These are phyloP conservation scores for Globisporangium viniferum DNA, from an alignment of 352 stramenopile genomes.

Conservation along the genomic window DNA sequence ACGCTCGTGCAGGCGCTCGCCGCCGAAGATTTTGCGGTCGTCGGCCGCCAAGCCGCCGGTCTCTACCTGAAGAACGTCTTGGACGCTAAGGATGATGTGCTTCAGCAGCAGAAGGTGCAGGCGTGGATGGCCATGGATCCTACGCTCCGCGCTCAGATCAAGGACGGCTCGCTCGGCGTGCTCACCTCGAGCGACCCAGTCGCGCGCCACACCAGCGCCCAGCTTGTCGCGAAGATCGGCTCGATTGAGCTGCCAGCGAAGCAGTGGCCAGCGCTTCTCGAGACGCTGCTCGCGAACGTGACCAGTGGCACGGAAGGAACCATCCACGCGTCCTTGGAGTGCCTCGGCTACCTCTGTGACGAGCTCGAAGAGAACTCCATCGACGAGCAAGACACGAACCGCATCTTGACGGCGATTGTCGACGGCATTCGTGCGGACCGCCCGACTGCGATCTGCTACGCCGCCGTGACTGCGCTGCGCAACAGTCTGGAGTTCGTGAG, in stretches of 20 bases:
- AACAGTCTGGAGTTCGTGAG: constrained; percentile 95
- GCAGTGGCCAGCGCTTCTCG: constrained; percentile 93
- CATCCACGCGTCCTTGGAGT: constrained; percentile 90
- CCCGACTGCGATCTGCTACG: constrained; percentile 86
- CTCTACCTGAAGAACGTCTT: constrained; percentile 87
- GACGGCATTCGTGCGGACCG: constrained; percentile 92
- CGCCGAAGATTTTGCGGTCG: constrained; percentile 71
- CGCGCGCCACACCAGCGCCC: constrained; percentile 83
- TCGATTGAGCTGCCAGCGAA: constrained; percentile 92
- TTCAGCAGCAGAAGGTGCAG: constrained; percentile 79
- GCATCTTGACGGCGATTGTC: constrained; percentile 97
- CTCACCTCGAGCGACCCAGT: constrained; percentile 59
- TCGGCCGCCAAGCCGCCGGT: constrained; percentile 74
- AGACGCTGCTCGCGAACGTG: constrained; percentile 92
- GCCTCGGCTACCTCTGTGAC: constrained; percentile 82
- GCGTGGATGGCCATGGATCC: constrained; percentile 78
- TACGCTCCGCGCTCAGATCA: constrained; percentile 69
- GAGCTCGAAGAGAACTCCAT: constrained; percentile 72
- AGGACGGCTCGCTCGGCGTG: constrained; percentile 64
- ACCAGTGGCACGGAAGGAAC: constrained; percentile 77
- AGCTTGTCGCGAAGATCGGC: constrained; percentile 93
- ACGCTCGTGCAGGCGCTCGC: constrained; percentile 78
- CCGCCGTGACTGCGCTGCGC: constrained; percentile 89
- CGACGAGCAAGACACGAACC: constrained; percentile 89
- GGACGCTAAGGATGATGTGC: constrained; percentile 77